Conservation (phyloP, 805 yeast genomes). For the Priceomyces fermenticarens region DNA sequence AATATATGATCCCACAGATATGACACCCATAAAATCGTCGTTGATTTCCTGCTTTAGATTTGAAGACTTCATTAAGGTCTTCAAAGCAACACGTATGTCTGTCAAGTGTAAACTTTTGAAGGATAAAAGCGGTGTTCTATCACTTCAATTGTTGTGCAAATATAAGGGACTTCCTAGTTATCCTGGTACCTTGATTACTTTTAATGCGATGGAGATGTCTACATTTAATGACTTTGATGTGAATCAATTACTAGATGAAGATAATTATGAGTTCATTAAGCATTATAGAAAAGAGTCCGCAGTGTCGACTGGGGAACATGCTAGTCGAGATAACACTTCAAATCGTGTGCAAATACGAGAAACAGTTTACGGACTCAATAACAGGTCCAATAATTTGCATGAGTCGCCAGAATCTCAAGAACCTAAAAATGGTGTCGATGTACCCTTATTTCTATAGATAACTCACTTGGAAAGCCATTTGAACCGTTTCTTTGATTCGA, state of each 20-base stretch:
- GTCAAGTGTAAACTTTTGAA: conserved; percentile 37
- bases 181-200: conserved; percentile 37
- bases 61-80: conserved; percentile 28
- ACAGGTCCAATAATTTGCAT: neutral
- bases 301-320: neutral
- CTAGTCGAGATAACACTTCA: neutral
- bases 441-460: conserved; percentile 42
- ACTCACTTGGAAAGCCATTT: conserved; percentile 44
- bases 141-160: conserved; percentile 38
- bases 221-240: conserved; percentile 13
- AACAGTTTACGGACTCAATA: conserved; percentile 1
- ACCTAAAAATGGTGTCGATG: conserved; percentile 41
- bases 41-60: conserved; percentile 31
- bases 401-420: conserved; percentile 5
- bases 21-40: conserved; percentile 17
- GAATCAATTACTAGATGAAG: conserved; percentile 25
- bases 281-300: conserved; percentile 10
- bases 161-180: conserved; percentile 23
- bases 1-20: conserved; percentile 23
- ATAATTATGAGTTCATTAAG: conserved; percentile 20
- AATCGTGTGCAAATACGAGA: conserved; percentile 5
- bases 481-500: conserved; percentile 32
- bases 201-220: conserved; percentile 36
- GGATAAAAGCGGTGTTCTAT: conserved; percentile 33
- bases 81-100: conserved; percentile 35